Evolutionary conservation across 345 rosid species (phyloP).

Genomic region (Acer negundo): DNA sequence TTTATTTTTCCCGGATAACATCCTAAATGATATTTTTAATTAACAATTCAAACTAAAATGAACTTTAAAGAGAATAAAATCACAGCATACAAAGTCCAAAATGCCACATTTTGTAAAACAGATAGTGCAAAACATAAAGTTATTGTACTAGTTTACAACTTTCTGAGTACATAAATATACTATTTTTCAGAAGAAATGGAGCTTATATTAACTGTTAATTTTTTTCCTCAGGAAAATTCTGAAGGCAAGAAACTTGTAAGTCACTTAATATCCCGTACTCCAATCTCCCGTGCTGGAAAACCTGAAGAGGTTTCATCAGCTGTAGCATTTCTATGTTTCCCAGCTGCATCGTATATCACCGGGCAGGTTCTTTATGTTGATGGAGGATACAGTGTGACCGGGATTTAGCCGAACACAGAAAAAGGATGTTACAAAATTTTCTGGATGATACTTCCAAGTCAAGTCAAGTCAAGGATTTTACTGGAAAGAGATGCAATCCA

Average conservation of each 20-base stretch:
- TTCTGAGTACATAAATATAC: too few species aligned
- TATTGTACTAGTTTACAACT: too few species aligned
- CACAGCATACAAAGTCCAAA: not conserved
- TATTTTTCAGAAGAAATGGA: not conserved
- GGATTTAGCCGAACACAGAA: not conserved
- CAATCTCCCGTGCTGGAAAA: constrained; percentile 21
- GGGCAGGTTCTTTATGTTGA: constrained; percentile 49
- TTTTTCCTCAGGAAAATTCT: not conserved
- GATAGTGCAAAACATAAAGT: not conserved
- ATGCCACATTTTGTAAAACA: not conserved
- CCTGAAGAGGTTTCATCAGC: constrained; percentile 15
- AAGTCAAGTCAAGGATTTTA: not conserved
- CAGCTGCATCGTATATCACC: constrained; percentile 53
- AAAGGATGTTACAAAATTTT: not conserved
- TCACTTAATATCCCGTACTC: constrained; percentile 24
- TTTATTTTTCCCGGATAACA: too few species aligned
- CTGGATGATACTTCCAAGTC: not conserved
- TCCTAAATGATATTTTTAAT: too few species aligned
- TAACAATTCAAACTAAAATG: too few species aligned
- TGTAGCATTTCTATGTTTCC: constrained; percentile 48
- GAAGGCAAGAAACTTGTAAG: not conserved
- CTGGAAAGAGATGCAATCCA: not conserved
- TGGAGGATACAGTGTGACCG: constrained; percentile 6
- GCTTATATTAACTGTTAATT: not conserved
- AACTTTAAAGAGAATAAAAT: too few species aligned